Conservation (phyloP, 352 stramenopile genomes). For the Phytophthora rubi region DNA sequence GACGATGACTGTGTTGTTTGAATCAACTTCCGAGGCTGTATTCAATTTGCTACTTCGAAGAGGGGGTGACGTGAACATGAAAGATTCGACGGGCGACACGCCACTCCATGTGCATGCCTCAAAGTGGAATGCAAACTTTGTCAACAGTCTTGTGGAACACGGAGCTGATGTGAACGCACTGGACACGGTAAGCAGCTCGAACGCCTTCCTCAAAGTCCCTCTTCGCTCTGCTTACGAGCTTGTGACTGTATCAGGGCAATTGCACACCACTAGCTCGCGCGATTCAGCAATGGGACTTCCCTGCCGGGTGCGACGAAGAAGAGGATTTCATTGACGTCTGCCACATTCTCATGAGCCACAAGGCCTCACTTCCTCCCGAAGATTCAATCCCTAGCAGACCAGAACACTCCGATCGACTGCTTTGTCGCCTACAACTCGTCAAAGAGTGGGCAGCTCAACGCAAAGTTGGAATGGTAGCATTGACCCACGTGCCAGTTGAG, state of each 20-base stretch:
- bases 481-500: slow-evolving; percentile 32
- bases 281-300: slow-evolving; percentile 26
- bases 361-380: slow-evolving; percentile 8
- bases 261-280: slow-evolving; percentile 24
- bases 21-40: slow-evolving; percentile 28
- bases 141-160: slow-evolving; percentile 25
- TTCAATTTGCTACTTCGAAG: slow-evolving; percentile 29
- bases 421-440: slow-evolving; percentile 24
- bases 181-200: slow-evolving; percentile 13
- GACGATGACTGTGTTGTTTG: slow-evolving; percentile 34
- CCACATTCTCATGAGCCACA: slow-evolving; percentile 35
- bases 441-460: slow-evolving; percentile 32
- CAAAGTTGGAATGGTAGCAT: slow-evolving; percentile 19
- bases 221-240: not conserved
- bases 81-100: slow-evolving; percentile 31
- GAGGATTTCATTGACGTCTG: slow-evolving; percentile 39
- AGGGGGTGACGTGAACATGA: slow-evolving; percentile 28
- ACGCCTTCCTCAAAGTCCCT: not conserved
- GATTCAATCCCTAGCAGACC: slow-evolving; percentile 2
- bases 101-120: slow-evolving; percentile 32
- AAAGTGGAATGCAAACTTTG: slow-evolving; percentile 31
- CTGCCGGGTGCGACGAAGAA: slow-evolving; percentile 26
- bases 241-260: slow-evolving; percentile 20
- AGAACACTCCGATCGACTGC: slow-evolving; percentile 18
- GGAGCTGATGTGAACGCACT: slow-evolving; percentile 32